Base-by-base conservation (phyloP, 192 early-diverging fungal genomes). In the Entomortierella lignicola region DNA sequence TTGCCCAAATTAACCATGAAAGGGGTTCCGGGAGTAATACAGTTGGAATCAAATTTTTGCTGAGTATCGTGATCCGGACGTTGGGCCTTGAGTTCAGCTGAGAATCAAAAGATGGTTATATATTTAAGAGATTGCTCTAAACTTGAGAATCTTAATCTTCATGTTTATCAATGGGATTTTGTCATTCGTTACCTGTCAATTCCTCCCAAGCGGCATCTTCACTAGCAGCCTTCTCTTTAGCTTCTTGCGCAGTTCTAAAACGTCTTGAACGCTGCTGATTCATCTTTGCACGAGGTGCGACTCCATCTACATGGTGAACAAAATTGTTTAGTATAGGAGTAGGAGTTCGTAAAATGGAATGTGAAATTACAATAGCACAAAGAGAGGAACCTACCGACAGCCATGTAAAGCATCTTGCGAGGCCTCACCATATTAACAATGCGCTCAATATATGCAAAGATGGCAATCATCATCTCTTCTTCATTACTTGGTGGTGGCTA, bases 221-320 rank as follows among this genome's bases (percentile, higher is more conserved):
- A 50, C 88, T 79, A 84, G 64, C 86, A 13, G 83, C 81, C 52
- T 87, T 86, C 31, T 90, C 89, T 55, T 85, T 73, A 1, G 89
- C 91, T 66, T 96, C 95, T 68, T 94, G 94, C 12, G 96, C 91
- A 2, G 97, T 92, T 29, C 96, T 91, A 89, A 99, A 99, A 54
- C 98, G 93, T 68, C 98, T 93, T 32, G 97, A 93, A 25, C 98
- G 92, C 72, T 99, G 98, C 80, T 99, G 98, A 81, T 99, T 99
- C 97, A 99, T 98, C 67, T 99, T 99, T 23, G 98, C 98, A 25
- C 98, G 89, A 47, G 98, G 98, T 1, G 98, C 98, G n/a, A 99
- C 98, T 25, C 98, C 97, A 67, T 94, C 93, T 90, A 68, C 2
- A 4, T 51, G 25, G 42, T 47, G 12, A 47, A 20, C 56, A 15